Base-by-base conservation (phyloP, 2,329 filamentous ascomycete species). In the Alternaria hordeiaustralica region DNA sequence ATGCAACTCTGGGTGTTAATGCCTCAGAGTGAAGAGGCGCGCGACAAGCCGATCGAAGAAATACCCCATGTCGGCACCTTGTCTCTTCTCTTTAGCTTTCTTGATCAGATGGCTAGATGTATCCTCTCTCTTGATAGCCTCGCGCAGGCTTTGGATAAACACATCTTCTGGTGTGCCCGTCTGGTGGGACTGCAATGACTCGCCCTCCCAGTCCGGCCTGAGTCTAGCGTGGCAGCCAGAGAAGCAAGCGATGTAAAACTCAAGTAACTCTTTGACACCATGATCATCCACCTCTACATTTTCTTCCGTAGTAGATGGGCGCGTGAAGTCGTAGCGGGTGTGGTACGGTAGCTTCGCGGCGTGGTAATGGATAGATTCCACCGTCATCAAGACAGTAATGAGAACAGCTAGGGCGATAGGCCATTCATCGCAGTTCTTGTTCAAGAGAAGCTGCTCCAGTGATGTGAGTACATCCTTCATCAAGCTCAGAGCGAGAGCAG, bases 301-400 rank as follows among this genome's bases (percentile, higher is more conserved):
- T 10, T 69, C 61, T 11, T 71, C 66, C 1, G 46, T 30, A 8
- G 44, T 49, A 8, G 18, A 41, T 3, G 61, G 49, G 11, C 33
- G 41, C 0, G 45, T 6, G 2, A 33, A 4, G 20, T 63, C 63
- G 60, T 68, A 68, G 3, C 53, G 50, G 51, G 68, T 58, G 57
- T 81, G 79, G 49, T 80, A 81, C 0, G 77, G 73, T 0, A 74
- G 55, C 51, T 79, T 80, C 0, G 77, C 75, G 0, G 75, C 73
- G 30, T 81, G 78, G 65, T 80, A 81, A 21, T 81, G 78, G 15
- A 79, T 73, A 8, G 73, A 78, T 51, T 81, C 79, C 15, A 81
- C 67, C 1, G 73, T 75, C 78, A 81, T 80, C 13, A 80, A 67
- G 4, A 81, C 55, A 21, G 73, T 70, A 36, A 75, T 72, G 25